A percentile compares a stretch with the other conserved stretches of the same genome.
Evolutionary conservation across 495 filamentous ascomycete species (phyloP).

Genomic region (Trichocladium uniseriatum): DNA sequence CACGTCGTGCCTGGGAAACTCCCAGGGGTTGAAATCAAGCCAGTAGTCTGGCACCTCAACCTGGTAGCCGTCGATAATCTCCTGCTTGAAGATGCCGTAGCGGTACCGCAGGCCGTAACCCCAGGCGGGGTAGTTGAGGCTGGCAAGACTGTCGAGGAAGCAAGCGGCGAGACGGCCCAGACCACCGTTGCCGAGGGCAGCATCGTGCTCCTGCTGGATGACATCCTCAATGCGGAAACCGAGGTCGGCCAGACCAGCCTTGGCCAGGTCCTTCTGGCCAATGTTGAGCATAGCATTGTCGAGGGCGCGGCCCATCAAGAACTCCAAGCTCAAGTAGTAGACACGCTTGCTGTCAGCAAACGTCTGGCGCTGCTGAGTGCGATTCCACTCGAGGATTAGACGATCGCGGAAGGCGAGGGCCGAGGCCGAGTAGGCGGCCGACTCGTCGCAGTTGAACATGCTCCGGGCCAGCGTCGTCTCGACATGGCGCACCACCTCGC

Average conservation of each 20-base stretch:
- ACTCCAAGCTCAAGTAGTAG: constrained; percentile 95
- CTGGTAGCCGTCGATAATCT: constrained; percentile 95
- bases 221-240: constrained; percentile 97
- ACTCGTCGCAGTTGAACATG: constrained; percentile 96
- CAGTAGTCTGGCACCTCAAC: constrained; percentile 98
- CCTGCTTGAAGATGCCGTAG: constrained; percentile 99
- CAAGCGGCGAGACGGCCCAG: constrained; percentile 91
- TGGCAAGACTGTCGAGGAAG: constrained; percentile 91
- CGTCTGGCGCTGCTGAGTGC: constrained; percentile 92
- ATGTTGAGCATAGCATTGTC: constrained; percentile 99
- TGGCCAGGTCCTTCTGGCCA: constrained; percentile 74
- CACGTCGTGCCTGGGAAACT: constrained; percentile 91
- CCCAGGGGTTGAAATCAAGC: constrained; percentile 99
- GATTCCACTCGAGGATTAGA: constrained; percentile 92
- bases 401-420: constrained; percentile 87
- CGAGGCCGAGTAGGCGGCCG: constrained; percentile 83
- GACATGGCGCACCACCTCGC: constrained; percentile 82
- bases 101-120: constrained; percentile 91
- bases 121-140: constrained; percentile 92
- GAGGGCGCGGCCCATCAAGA: constrained; percentile 89
- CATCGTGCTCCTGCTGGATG: constrained; percentile 90
- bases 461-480: constrained; percentile 94
- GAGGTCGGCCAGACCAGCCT: constrained; percentile 74
- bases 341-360: constrained; percentile 82
- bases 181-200: constrained; percentile 91